Conservation (phyloP, 2,329 filamentous ascomycete genomes). For the Xylariaceae sp. region DNA sequence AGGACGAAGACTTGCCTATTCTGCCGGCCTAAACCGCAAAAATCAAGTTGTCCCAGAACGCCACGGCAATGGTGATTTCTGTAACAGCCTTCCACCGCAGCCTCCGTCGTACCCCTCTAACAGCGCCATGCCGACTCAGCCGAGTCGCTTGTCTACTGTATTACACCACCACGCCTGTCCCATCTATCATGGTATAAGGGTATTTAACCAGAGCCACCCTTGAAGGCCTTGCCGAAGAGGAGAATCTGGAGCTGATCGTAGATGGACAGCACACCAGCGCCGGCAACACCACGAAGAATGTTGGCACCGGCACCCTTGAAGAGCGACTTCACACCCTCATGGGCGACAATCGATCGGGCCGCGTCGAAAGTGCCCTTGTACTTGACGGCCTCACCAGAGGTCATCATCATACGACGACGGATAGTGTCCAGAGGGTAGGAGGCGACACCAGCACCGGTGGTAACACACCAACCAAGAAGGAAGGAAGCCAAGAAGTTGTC, state of each 20-base stretch:
- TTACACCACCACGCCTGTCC: slow-evolving; percentile 42
- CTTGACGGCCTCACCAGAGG: slow-evolving; percentile 96
- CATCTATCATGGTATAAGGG: slow-evolving; percentile 48
- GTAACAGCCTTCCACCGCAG: slow-evolving; percentile 47
- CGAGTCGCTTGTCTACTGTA: slow-evolving; percentile 32
- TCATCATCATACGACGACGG: slow-evolving; percentile 99
- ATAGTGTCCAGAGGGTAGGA: slow-evolving; percentile 99
- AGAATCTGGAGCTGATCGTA: slow-evolving; percentile 99
- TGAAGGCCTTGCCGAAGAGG: slow-evolving; percentile 99
- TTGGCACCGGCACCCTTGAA: slow-evolving; percentile 99
- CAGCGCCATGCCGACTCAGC: slow-evolving; percentile 43
- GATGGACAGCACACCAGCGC: slow-evolving; percentile 99
- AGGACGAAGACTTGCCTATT: slow-evolving; percentile 44
- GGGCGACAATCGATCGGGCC: slow-evolving; percentile 93
- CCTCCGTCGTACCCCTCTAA: slow-evolving; percentile 49
- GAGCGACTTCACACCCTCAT: slow-evolving; percentile 97
- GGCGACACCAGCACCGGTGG: slow-evolving; percentile 99
- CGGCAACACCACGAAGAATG: slow-evolving; percentile 99
- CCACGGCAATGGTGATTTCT: slow-evolving; percentile 41
- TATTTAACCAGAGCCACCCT: slow-evolving; percentile 60
- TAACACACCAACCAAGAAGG: slow-evolving; percentile 97
- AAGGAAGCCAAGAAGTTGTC: slow-evolving; percentile 99
- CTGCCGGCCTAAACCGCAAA: slow-evolving; percentile 37
- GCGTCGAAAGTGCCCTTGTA: slow-evolving; percentile 97
- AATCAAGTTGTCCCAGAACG: slow-evolving; percentile 43